Evolutionary conservation across 202 grass and related monocot genomes (phyloP), one percentile per base, ranked within the genome.

Genomic region (Hordeum pubiflorum): DNA sequence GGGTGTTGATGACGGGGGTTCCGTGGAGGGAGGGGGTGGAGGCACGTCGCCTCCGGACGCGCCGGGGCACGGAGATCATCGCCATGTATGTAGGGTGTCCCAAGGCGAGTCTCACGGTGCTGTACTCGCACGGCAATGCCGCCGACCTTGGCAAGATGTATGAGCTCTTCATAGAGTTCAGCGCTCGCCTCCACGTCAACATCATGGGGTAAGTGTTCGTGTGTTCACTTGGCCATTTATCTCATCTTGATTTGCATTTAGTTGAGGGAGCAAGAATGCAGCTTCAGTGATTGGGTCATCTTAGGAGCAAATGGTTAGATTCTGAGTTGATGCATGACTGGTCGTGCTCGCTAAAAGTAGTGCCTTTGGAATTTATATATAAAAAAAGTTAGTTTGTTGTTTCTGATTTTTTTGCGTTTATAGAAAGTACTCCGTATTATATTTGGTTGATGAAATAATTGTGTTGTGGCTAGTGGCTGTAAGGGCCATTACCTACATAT

Each of bases 111-210:
- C 63, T 94, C 59, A 89, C 94, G 48, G 48, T 97, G 20, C 91
- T 97, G 20, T 94, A 91, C 80, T 97, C 94, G 6, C 91, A 97
- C 62, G 94, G 91, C 72, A 97, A 97, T 84, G 91, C 91, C 1
- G 89, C 94, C 8, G 94, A 97, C 85, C 62, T 94, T 26, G 94
- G 94, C 17, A 74, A 89, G 58, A 91, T 94, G 89, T 86, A 92
- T 41, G 78, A 87, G 55, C 75, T 91, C 72, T 97, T 92, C 72
- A 79, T 92, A 62, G 63, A 89, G 70, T 88, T 97, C 39, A 94
- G 91, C 87, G 86, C 23, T 11, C 75, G 84, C 48, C 91, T 94
- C 69, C 68, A 70, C 33, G 91, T 94, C 75, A 97, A 94, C 78
- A 79, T 97, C 69, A 88, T 94, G 94, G 94, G 87, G 94, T 94